phyloP scores from a whole-genome alignment of 23 red algal species.

The Gracilaria domingensis region DNA sequence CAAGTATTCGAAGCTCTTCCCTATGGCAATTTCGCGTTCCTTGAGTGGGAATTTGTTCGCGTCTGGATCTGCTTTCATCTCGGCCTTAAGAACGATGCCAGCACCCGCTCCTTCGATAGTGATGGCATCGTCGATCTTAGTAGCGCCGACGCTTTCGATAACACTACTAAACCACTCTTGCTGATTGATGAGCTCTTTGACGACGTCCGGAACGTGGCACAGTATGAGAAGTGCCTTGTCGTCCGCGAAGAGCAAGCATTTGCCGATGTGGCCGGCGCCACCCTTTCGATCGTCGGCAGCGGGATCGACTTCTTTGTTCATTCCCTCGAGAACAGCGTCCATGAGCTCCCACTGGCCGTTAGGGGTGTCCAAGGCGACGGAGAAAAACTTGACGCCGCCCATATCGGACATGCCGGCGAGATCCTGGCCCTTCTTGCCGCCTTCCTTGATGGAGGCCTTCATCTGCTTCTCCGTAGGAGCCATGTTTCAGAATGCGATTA shows the following conservation, averaged over 20 bases:
- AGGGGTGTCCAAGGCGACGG: slow-evolving; percentile 55
- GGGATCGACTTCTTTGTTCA: slow-evolving; percentile 70
- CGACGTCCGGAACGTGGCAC: slow-evolving; percentile 57
- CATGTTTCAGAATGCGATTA: background rate
- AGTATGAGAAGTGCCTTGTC: slow-evolving; percentile 48
- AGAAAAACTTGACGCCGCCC: slow-evolving; percentile 74
- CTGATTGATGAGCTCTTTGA: slow-evolving; percentile 41
- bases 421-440: slow-evolving; percentile 76
- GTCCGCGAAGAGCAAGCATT: slow-evolving; percentile 51
- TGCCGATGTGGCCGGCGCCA: slow-evolving; percentile 66
- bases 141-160: slow-evolving; percentile 34
- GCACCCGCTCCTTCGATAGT: background rate
- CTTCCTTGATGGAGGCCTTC: slow-evolving; percentile 74
- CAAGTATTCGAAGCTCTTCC: slow-evolving; percentile 45
- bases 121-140: slow-evolving; percentile 27
- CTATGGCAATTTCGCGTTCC: slow-evolving; percentile 63
- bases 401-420: slow-evolving; percentile 64
- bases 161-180: slow-evolving; percentile 67
- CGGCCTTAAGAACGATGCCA: slow-evolving; percentile 46
- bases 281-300: slow-evolving; percentile 65
- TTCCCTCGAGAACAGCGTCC: slow-evolving; percentile 68
- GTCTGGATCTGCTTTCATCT: slow-evolving; percentile 60
- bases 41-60: slow-evolving; percentile 57
- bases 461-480: slow-evolving; percentile 47
- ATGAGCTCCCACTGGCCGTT: slow-evolving; percentile 49